phyloP scores from a whole-genome alignment of 257 asterid genomes.

The Rauvolfia tetraphylla region DNA sequence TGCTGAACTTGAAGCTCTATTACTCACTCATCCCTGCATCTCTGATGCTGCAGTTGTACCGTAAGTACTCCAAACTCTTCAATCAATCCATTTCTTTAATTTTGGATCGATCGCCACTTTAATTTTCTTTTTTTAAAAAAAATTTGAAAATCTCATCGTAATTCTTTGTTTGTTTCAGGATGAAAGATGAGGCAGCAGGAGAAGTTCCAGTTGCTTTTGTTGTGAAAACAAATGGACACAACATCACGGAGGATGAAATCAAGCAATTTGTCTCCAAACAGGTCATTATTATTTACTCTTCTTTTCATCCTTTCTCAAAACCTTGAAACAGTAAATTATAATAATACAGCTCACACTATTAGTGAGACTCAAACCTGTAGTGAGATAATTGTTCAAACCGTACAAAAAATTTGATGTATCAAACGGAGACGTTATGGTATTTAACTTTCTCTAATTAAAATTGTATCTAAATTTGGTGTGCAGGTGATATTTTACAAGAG shows the following conservation, averaged over 20 bases:
- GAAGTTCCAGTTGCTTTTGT: constrained; percentile 94
- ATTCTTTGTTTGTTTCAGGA: constrained; percentile 33
- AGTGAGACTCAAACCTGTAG: not conserved
- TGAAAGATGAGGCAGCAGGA: constrained; percentile 83
- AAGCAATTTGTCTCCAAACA: constrained; percentile 73
- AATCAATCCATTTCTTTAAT: not conserved
- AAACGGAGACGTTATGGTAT: not conserved
- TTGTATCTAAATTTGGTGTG: not conserved
- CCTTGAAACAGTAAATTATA: too few species aligned
- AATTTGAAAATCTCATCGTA: not conserved
- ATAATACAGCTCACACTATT: too few species aligned
- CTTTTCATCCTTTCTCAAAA: not conserved
- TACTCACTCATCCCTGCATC: constrained; percentile 59
- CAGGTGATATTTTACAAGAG: constrained; percentile 92
- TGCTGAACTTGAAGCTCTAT: constrained; percentile 85
- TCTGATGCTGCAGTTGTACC: constrained; percentile 85
- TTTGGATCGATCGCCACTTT: not conserved
- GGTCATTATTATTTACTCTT: constrained; percentile 23
- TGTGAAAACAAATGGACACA: constrained; percentile 53
- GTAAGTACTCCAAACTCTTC: constrained; percentile 35
- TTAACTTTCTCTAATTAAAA: not conserved
- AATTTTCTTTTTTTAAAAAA: not conserved
- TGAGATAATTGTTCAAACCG: too few species aligned
- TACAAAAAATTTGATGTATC: too few species aligned
- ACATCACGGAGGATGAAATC: constrained; percentile 63